A percentile compares a stretch with the other conserved stretches of the same genome.
Conservation (phyloP, 768 basidiomycete genomes). For the Chalciporus piperatus region DNA sequence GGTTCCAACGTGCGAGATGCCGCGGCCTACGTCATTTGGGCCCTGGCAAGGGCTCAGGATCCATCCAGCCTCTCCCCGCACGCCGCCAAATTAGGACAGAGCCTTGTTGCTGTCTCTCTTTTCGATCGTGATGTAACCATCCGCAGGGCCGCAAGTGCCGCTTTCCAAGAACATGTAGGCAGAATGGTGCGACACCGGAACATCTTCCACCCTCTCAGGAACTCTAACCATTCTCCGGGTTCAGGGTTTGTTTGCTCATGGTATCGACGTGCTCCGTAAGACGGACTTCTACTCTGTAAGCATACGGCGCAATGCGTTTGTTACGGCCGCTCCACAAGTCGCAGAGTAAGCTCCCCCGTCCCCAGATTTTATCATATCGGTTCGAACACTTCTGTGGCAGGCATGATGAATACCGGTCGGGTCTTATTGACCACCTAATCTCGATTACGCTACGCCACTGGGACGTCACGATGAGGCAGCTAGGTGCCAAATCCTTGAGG, state of each 20-base stretch:
- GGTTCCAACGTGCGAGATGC: conserved; percentile 95
- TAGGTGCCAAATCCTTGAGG: conserved; percentile 74
- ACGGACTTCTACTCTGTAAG: conserved; percentile 96
- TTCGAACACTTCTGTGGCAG: conserved; percentile 39
- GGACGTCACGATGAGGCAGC: conserved; percentile 76
- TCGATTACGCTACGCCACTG: conserved; percentile 81
- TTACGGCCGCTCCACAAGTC: conserved; percentile 82
- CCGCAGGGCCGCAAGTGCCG: conserved; percentile 92
- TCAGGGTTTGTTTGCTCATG: conserved; percentile 87
- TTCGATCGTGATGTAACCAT: conserved; percentile 96
- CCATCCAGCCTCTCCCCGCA: conserved; percentile 55
- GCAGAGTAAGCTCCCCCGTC: conserved; percentile 62
- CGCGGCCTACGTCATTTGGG: conserved; percentile 93
- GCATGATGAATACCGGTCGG: conserved; percentile 69
- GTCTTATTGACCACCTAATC: conserved; percentile 70
- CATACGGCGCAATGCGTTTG: conserved; percentile 77
- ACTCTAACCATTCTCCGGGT: conserved; percentile 20
- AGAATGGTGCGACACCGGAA: conserved; percentile 62
- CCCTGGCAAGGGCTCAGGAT: conserved; percentile 79
- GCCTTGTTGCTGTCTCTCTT: conserved; percentile 74
- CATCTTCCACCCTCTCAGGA: conserved; percentile 2
- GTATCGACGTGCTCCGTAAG: conserved; percentile 88
- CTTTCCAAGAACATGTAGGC: conserved; percentile 96
- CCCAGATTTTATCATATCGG: conserved; percentile 5
- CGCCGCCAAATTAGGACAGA: conserved; percentile 61